Evolutionary conservation across 1,284 basidiomycete genomes (phyloP).

Genomic region (Cryptococcus sp.): DNA sequence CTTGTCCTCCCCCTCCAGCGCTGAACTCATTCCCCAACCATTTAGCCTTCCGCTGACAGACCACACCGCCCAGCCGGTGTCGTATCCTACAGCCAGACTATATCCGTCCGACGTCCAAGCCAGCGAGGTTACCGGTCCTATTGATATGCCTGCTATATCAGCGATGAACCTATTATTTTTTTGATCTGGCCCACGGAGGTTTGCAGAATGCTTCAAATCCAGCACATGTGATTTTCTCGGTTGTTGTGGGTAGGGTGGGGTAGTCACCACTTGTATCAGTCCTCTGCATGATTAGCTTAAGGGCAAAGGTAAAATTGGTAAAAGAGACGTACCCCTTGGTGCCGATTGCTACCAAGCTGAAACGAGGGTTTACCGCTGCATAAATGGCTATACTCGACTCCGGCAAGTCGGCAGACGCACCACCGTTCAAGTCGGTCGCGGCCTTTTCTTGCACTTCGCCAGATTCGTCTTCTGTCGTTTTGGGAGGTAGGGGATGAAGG

Average conservation of each 20-base stretch:
- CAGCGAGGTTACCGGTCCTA: slow-evolving; percentile 68
- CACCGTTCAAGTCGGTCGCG: slow-evolving; percentile 39
- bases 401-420: no score
- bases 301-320: background rate
- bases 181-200: slow-evolving; percentile 16
- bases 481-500: slow-evolving; percentile 13
- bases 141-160: slow-evolving; percentile 26
- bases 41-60: slow-evolving; percentile 79
- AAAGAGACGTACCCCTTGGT: slow-evolving; percentile 56
- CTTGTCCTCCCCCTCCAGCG: slow-evolving; percentile 43
- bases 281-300: slow-evolving; percentile 48
- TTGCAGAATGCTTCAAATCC: slow-evolving; percentile 38
- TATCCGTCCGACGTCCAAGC: slow-evolving; percentile 95
- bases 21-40: slow-evolving; percentile 55
- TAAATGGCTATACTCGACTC: slow-evolving; percentile 55
- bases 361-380: slow-evolving; percentile 71
- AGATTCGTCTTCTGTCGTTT: background rate
- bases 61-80: slow-evolving; percentile 83
- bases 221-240: slow-evolving; percentile 27
- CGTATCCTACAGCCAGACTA: slow-evolving; percentile 93
- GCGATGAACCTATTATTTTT: slow-evolving; percentile 20
- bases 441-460: slow-evolving; percentile 62
- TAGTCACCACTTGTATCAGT: slow-evolving; percentile 54
- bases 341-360: slow-evolving; percentile 80
- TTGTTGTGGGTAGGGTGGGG: slow-evolving; percentile 20